phyloP scores from a whole-genome alignment of 2,329 filamentous ascomycete genomes.

The Penicillium sp. region DNA sequence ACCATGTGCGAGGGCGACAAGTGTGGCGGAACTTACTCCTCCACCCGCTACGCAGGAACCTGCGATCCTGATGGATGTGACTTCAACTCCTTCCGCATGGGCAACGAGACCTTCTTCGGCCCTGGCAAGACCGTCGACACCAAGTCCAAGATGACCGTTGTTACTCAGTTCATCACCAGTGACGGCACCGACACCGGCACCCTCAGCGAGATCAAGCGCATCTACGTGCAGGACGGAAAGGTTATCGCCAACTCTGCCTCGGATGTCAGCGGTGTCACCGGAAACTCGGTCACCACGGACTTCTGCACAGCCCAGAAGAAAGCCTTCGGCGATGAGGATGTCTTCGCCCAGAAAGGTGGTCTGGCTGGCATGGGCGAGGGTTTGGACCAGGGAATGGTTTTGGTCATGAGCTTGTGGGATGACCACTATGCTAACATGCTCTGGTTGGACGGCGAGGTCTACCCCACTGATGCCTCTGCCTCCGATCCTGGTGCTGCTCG shows the following conservation, averaged over 20 bases:
- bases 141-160: slow-evolving; percentile 60
- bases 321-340: slow-evolving; percentile 55
- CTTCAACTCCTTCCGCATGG: slow-evolving; percentile 68
- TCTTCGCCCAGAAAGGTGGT: slow-evolving; percentile 58
- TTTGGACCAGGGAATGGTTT: slow-evolving; percentile 60
- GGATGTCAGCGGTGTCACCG: slow-evolving; percentile 48
- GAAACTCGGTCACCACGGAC: slow-evolving; percentile 56
- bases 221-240: slow-evolving; percentile 64
- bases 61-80: slow-evolving; percentile 71
- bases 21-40: slow-evolving; percentile 56
- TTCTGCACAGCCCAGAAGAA: slow-evolving; percentile 60
- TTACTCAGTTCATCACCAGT: slow-evolving; percentile 64
- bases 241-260: slow-evolving; percentile 58
- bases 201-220: slow-evolving; percentile 62
- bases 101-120: slow-evolving; percentile 64
- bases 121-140: slow-evolving; percentile 60
- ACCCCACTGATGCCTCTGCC: slow-evolving; percentile 51
- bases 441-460: slow-evolving; percentile 67
- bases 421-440: slow-evolving; percentile 69
- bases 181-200: slow-evolving; percentile 53
- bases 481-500: slow-evolving; percentile 52
- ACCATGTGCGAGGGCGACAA: slow-evolving; percentile 52
- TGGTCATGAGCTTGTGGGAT: slow-evolving; percentile 63
- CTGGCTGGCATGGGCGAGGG: slow-evolving; percentile 56
- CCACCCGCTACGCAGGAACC: slow-evolving; percentile 58